Evolutionary conservation across 345 rosid species (phyloP), one percentile per base, ranked within the genome.

Genomic region (Salix viminalis): DNA sequence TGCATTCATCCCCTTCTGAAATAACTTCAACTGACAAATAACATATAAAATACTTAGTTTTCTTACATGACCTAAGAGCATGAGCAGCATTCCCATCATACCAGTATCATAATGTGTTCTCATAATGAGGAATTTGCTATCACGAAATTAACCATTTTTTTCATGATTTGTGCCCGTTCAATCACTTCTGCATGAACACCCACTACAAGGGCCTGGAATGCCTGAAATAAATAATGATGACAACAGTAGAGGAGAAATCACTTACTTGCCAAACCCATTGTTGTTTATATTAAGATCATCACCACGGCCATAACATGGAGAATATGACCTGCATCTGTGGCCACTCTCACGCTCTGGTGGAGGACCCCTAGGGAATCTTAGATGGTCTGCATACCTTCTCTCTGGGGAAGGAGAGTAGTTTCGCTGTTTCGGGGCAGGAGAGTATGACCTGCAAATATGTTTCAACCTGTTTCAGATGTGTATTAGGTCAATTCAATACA

Each of bases 381-480:
- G 88, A 77, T 80, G 90, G 71, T 85, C 91, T 15, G 78, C 89
- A 19, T 86, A 87, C 83, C 90, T 91, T 82, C 97, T 84, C 75
- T 79, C 80, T 26, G 99, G 97, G 41, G 99, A 93, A 79, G 80
- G 77, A 72, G 98, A 90, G 83, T 90, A 87, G 75, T 87, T 87
- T 48, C 80, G 86, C 68, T 83, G 80, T 73, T 93, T 91, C 36
- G 89, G 88, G 54, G 80, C 88, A 48, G 99, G 98, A 75, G 99
- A 93, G 76, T 90, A 90, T 58, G 97, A 93, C 91, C 99, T 95
- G 76, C 34, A 11, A 34, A 71, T 44, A 65, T n/a, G 42, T 16
- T 61, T 67, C 68, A 24, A 50, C 19, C 61, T 32, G 48, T 66
- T 4, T 50, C 19, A 56, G 37, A 34, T 2, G 16, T 23, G n/a